These are phyloP conservation scores for Dinochytrium kinnereticum DNA, from an alignment of 371 early-diverging fungal species.

Conservation along the genomic window DNA sequence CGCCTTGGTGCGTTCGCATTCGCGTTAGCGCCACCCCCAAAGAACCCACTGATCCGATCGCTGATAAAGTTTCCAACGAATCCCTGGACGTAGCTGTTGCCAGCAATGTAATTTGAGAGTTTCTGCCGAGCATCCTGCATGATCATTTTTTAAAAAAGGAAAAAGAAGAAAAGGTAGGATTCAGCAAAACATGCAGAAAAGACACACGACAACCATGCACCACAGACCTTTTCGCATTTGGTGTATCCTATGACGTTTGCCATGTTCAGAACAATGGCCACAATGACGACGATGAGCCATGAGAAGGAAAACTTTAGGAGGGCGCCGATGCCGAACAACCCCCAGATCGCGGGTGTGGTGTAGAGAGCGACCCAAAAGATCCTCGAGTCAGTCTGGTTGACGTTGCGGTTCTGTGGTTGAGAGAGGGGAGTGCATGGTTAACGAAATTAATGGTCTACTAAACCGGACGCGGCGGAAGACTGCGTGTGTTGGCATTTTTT, in stretches of 20 bases:
- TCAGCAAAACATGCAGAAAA: not conserved
- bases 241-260: constrained; percentile 96
- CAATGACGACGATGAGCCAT: constrained; percentile 85
- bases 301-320: constrained; percentile 70
- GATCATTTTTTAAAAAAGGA: too few species aligned
- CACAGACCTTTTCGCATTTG: constrained; percentile 84
- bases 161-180: constrained; percentile 2
- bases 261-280: constrained; percentile 80
- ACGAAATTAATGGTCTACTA: too few species aligned
- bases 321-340: constrained; percentile 76
- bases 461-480: too few species aligned
- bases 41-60: constrained; percentile 47
- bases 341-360: constrained; percentile 85
- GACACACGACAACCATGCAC: not conserved
- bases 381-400: constrained; percentile 85
- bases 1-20: constrained; percentile 12
- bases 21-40: constrained; percentile 43
- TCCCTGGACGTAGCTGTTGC: constrained; percentile 43
- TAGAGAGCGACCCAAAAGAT: constrained; percentile 93
- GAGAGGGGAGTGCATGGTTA: not conserved
- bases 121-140: constrained; percentile 53
- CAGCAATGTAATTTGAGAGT: constrained; percentile 42
- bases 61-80: constrained; percentile 49
- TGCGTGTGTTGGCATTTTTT: too few species aligned
- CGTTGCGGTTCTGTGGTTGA: constrained; percentile 57